phyloP scores from a whole-genome alignment of 805 yeast species.

The Yamadazyma akitaensis region DNA sequence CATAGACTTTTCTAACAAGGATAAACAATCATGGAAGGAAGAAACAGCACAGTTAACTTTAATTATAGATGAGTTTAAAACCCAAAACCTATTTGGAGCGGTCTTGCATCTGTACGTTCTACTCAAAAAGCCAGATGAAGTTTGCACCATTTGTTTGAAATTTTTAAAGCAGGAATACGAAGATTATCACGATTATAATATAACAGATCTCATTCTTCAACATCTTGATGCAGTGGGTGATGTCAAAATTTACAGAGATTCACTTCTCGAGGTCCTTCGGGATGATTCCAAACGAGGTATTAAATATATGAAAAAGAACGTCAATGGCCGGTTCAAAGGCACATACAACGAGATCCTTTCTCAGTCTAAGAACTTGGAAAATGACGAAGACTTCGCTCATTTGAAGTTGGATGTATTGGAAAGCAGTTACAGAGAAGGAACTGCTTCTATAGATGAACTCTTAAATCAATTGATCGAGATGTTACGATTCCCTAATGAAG shows the following conservation, averaged over 20 bases:
- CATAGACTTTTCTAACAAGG: constrained; percentile 14
- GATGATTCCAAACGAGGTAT: constrained; percentile 26
- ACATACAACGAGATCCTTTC: constrained; percentile 30
- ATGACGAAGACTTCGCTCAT: constrained; percentile 22
- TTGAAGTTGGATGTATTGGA: constrained; percentile 37
- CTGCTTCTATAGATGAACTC: constrained; percentile 22
- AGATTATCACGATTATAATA: background rate
- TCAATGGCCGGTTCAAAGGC: constrained; percentile 20
- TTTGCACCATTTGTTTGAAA: constrained; percentile 2
- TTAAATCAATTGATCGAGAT: constrained; percentile 22
- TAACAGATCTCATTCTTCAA: constrained; percentile 8
- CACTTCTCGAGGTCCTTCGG: constrained; percentile 30
- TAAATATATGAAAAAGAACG: constrained; percentile 28
- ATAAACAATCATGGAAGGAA: constrained; percentile 15
- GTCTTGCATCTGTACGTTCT: constrained; percentile 10
- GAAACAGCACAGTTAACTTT: constrained; percentile 2
- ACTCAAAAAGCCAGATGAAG: constrained; percentile 8
- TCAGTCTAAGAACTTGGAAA: constrained; percentile 22
- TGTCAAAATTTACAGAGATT: constrained; percentile 26
- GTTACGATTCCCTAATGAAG: constrained; percentile 17
- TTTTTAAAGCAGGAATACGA: constrained; percentile 4
- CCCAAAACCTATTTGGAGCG: constrained; percentile 7
- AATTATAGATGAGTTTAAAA: constrained; percentile 6
- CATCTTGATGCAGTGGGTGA: constrained; percentile 15
- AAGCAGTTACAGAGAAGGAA: constrained; percentile 21